Base-by-base conservation (phyloP, 2,329 filamentous ascomycete species). In the Aureobasidium sp. region DNA sequence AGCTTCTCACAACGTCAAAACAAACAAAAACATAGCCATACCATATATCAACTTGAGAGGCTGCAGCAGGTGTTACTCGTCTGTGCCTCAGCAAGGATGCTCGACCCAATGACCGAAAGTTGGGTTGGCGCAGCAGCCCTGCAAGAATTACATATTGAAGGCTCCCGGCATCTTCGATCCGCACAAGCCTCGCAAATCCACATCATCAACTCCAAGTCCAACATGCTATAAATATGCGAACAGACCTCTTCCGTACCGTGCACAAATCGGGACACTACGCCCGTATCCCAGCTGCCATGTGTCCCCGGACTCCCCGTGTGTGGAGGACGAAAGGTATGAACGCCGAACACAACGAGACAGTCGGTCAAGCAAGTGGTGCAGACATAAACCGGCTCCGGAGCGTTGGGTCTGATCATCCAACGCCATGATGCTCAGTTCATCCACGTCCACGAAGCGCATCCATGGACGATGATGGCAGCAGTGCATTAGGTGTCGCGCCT, bases 201-300 rank as follows among this genome's bases (percentile, higher is more conserved):
- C 27, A 55, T 55, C 51, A 55, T 43, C 31, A n/a, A 55, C n/a
- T 43, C 51, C 21, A n/a, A 55, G n/a, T 43, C 51, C 21, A 19
- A 43, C 51, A 43, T 42, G 11, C 27, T 21, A 37, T n/a, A n/a
- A n/a, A n/a, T 31, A 38, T 42, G 37, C 51, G 37, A 42, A 25
- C 45, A 47, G 45, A 47, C 45, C 45, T 31, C 45, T 31, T 33
- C 25, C 27, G 51, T 55, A 37, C 50, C 37, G 33, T 25, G 51
- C 51, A 55, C 51, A 55, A 42, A 55, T 55, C 17, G 53, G 40
- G 53, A 25, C 13, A 45, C 11, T 46, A 46, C 53, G 53, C 17
- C 53, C 53, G 53, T 45, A 57, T 46, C 25, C 53, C 53, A 57
- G 53, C 53, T 57, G 53, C 53, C 53, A 57, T 45, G 37, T 57